Evolutionary conservation across 345 rosid genomes (phyloP), one percentile per base, ranked within the genome.

Genomic region (Alliaria petiolata): DNA sequence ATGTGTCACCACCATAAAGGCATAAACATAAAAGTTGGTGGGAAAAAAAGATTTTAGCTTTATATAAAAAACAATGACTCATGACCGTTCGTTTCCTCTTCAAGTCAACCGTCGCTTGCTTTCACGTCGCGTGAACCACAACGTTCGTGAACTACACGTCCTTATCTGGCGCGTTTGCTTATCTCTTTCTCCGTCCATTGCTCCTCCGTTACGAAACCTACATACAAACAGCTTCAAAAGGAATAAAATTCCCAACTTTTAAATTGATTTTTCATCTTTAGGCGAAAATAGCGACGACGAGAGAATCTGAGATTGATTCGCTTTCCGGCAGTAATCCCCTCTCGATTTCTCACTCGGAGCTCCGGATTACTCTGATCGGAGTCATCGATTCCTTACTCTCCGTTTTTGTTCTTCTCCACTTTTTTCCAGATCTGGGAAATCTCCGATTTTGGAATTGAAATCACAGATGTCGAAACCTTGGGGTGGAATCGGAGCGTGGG

Each of bases 401-500:
- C 19, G 42, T 45, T 61, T 55, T 28, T 20, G 52, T 36, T 36
- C 40, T 57, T 49, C 42, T 49, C 52, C 65, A 10, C 14, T 15
- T 6, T 22, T 42, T 67, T 7, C 19, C 19, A 73, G 76, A 75
- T 69, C 62, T 74, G 47, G 4, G 51, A 51, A 56, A 43, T 66
- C 46, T 61, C 7, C 7, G 51, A 62, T 25, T 45, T 65, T 19
- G 60, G 60, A 66, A 39, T 74, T 74, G 44, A 39, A 72, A 22
- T 55, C 54, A 10, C 26, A 35, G 71, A 89, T 86, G 98, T 80
- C 89, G 44, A 85, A 83, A 67, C 65, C 90, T 6, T 86, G 96
- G 97, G 86, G 97, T 57, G 80, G 64, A 66, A 82, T 88, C 84
- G 96, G 97, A 78, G 81, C 86, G 17, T 92, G 99, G 99, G 99